Evolutionary conservation across 805 yeast genomes (phyloP), one percentile per base, ranked within the genome.

Genomic region (Ogataea trehaloabstinens): DNA sequence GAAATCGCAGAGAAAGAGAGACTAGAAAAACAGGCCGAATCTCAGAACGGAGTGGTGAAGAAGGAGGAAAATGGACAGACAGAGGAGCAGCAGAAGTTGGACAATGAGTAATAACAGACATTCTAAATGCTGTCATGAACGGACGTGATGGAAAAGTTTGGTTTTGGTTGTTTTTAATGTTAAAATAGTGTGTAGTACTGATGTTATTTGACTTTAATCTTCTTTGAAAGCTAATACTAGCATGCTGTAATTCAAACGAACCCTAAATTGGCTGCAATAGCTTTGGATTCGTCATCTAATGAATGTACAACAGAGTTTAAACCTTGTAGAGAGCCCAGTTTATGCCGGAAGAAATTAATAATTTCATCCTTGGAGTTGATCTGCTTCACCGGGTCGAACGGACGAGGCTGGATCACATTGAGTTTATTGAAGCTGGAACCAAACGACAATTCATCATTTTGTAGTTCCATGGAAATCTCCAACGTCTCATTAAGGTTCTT

Each of bases 401-500:
- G 72, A 46, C 71, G 77, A 12, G 63, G 63, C 24, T 76, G 70
- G 34, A 89, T 80, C 2, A 85, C 74, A 1, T 74, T 78, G 42
- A 93, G 68, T 54, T 76, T 80, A 37, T 95, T 85, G 61, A 78
- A 93, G 37, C 82, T 78, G 0, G 96, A 82, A 2, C 98, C 98
- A 63, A 90, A 93, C 2, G 93, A 70, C 2, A 71, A 58, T 35
- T 82, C 73, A 31, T 61, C 66, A 35, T 56, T 59, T 45, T 89
- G 95, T 19, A 73, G 55, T 37, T 84, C 89, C 21, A 74, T 52
- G 48, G 82, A 83, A 16, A 73, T 53, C 34, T 75, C 80, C 28
- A 60, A 61, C 24, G 68, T 63, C 20, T 68, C 70, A 28, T 66
- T 60, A 3, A 60, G 43, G 5, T 53, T 50, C 37, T 57, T 58